Conservation (phyloP, 2,329 filamentous ascomycete species). For the Ophiocordyceps camponoti-saundersi region DNA sequence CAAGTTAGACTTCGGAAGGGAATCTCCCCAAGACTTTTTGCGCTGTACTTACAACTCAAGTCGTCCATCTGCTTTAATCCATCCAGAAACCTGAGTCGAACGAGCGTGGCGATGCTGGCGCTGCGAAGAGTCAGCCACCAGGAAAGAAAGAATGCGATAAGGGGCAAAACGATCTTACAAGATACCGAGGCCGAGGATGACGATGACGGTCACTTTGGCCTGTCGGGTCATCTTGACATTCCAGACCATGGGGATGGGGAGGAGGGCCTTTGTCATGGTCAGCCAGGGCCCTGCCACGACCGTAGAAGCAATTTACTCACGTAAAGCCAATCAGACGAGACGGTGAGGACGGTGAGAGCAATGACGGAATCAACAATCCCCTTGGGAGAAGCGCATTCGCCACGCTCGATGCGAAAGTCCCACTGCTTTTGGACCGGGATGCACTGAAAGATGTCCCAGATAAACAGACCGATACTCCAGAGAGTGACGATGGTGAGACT, state of each 20-base stretch:
- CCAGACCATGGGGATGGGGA: slow-evolving; percentile 38
- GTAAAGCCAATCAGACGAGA: slow-evolving; percentile 37
- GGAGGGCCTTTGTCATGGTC: slow-evolving; percentile 18
- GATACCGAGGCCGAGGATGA: slow-evolving; percentile 30
- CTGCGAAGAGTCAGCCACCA: slow-evolving; percentile 9
- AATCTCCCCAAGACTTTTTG: neutral
- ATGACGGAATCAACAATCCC: slow-evolving; percentile 31
- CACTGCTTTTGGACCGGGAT: slow-evolving; percentile 31
- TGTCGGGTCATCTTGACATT: slow-evolving; percentile 33
- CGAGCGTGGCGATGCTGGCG: slow-evolving; percentile 35
- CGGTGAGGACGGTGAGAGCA: slow-evolving; percentile 32
- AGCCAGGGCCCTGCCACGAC: neutral
- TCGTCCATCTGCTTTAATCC: slow-evolving; percentile 26
- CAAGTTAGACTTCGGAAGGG: slow-evolving; percentile 3
- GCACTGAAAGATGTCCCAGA: slow-evolving; percentile 36
- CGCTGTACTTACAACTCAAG: slow-evolving; percentile 26
- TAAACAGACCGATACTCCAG: slow-evolving; percentile 29
- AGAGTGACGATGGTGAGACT: slow-evolving; percentile 28
- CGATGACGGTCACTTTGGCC: slow-evolving; percentile 32
- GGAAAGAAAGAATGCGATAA: neutral
- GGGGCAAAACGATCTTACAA: slow-evolving; percentile 19
- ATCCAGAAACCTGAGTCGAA: slow-evolving; percentile 30
- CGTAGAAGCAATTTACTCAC: slow-evolving; percentile 11
- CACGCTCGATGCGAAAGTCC: slow-evolving; percentile 28
- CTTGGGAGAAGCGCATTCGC: slow-evolving; percentile 24